Evolutionary conservation across 129 eudicot genomes (phyloP).

Genomic region (Glebionis coronaria): DNA sequence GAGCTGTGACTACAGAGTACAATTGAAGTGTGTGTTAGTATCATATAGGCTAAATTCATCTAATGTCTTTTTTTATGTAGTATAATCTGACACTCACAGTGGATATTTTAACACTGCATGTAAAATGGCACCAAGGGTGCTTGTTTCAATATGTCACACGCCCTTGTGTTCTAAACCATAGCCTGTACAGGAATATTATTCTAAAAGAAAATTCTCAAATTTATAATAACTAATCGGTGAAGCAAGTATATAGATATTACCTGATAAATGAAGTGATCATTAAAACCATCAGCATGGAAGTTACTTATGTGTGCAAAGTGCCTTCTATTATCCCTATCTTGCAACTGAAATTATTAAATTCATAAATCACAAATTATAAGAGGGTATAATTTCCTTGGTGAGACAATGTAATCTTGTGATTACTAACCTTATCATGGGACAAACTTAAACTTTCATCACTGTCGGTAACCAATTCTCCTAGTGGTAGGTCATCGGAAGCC

Average conservation of each 20-base stretch:
- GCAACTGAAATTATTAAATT: conserved; percentile 58
- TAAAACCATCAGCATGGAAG: conserved; percentile 96
- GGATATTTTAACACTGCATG: conserved; percentile 88
- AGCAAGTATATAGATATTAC: conserved; percentile 35
- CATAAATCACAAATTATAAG: conserved; percentile 11
- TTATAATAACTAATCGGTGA: neutral
- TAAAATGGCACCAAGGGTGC: conserved; percentile 99
- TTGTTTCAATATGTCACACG: conserved; percentile 71
- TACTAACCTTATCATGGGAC: too few species aligned
- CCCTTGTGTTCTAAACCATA: conserved; percentile 75
- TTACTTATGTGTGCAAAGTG: conserved; percentile 79
- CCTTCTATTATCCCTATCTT: conserved; percentile 97
- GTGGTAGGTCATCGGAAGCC: too few species aligned
- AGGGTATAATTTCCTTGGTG: conserved; percentile 9
- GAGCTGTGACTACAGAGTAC: conserved; percentile 59
- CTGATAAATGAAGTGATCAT: conserved; percentile 84
- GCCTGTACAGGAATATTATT: conserved; percentile 47
- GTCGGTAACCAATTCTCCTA: too few species aligned
- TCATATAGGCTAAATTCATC: neutral
- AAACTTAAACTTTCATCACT: too few species aligned
- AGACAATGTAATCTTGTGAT: too few species aligned
- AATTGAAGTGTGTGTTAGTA: conserved; percentile 8
- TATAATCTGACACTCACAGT: conserved; percentile 48
- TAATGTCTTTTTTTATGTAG: neutral
- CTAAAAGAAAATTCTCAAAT: conserved; percentile 10